These are phyloP conservation scores for Zygoascus ofunaensis DNA, from an alignment of 805 yeast species.

Conservation along the genomic window DNA sequence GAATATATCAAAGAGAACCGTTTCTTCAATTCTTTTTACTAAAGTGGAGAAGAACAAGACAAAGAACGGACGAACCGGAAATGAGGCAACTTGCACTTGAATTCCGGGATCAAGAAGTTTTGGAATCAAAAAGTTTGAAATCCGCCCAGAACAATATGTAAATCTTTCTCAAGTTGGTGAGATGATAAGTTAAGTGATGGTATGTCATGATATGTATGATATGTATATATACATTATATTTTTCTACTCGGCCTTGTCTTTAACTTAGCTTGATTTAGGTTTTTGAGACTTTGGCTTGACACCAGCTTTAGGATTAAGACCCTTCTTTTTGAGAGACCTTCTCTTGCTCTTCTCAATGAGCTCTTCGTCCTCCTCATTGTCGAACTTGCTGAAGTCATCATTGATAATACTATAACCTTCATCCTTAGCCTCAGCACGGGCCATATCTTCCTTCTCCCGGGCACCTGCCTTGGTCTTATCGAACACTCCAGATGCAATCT, in stretches of 20 bases:
- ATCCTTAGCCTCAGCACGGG: conserved; percentile 72
- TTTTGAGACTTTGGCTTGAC: background rate
- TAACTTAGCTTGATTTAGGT: background rate
- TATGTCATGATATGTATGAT: too few relatives aligned
- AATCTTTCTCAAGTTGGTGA: too few relatives aligned
- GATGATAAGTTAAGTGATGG: too few relatives aligned
- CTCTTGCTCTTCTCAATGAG: conserved; percentile 51
- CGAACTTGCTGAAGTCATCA: conserved; percentile 79
- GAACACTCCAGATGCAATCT: conserved; percentile 77
- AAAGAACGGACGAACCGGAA: too few relatives aligned
- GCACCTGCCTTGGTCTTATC: conserved; percentile 84
- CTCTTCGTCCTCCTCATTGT: conserved; percentile 63
- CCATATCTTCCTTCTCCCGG: conserved; percentile 68
- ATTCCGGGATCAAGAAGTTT: too few relatives aligned
- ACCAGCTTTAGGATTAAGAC: conserved; percentile 23
- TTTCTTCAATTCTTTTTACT: conserved; percentile 45
- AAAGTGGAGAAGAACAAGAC: background rate
- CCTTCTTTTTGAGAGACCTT: conserved; percentile 27
- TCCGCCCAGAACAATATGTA: background rate
- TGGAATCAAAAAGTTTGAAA: too few relatives aligned
- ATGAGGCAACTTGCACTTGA: too few relatives aligned
- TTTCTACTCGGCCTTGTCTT: background rate
- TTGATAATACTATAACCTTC: conserved; percentile 61
- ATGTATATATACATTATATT: too few relatives aligned
- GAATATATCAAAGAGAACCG: conserved; percentile 84